Conservation (phyloP, 2,329 filamentous ascomycete genomes). For the Sclerotinia minor region DNA sequence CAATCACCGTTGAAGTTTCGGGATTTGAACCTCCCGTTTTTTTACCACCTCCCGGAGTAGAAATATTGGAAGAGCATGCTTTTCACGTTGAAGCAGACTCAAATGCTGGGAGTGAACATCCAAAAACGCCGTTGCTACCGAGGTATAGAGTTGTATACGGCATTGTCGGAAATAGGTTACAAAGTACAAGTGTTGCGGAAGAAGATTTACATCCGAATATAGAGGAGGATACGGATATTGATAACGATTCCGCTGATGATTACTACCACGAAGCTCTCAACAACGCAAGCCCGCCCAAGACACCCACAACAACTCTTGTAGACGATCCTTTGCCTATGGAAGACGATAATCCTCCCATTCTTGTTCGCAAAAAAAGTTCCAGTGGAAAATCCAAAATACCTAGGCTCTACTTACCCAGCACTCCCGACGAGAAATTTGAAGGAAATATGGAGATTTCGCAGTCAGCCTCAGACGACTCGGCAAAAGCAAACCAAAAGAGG, state of each 20-base stretch:
- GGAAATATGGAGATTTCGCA: not conserved
- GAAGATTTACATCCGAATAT: constrained; percentile 37
- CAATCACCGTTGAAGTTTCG: constrained; percentile 63
- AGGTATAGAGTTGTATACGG: constrained; percentile 60
- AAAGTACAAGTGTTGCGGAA: constrained; percentile 44
- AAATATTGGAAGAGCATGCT: constrained; percentile 55
- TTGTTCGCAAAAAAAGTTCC: not conserved
- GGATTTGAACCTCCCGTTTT: constrained; percentile 53
- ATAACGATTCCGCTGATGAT: constrained; percentile 21
- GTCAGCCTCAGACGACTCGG: constrained; percentile 29
- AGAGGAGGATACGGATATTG: constrained; percentile 32
- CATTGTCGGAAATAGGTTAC: constrained; percentile 54
- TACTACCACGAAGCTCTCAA: not conserved
- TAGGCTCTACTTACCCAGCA: constrained; percentile 7
- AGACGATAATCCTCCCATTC: not conserved
- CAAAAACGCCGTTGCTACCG: constrained; percentile 28
- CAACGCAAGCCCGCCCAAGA: not conserved
- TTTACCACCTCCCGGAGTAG: constrained; percentile 57
- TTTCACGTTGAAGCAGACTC: constrained; percentile 31
- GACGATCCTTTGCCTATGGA: not conserved
- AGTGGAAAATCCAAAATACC: constrained; percentile 19
- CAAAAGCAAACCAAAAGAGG: constrained; percentile 41
- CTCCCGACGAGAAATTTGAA: constrained; percentile 23
- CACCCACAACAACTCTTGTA: not conserved
- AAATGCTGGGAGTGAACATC: constrained; percentile 31